Percentiles rank a stretch among this genome's conserved stretches.
These are phyloP conservation scores for Begonia loranthoides DNA, from an alignment of 306 rosid species.

Conservation along the genomic window DNA sequence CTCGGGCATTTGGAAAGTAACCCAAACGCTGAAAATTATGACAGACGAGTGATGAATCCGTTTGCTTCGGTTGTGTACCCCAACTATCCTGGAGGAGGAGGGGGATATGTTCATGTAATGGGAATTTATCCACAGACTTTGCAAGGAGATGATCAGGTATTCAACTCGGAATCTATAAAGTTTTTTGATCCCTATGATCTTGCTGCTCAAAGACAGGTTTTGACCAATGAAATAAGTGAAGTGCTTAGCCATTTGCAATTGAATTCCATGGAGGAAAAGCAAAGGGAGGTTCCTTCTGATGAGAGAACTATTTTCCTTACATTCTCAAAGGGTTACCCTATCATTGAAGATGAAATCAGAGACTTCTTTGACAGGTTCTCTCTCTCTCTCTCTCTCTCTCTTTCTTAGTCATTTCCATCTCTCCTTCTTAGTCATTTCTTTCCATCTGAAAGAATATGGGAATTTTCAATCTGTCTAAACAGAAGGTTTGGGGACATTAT, in stretches of 20 bases:
- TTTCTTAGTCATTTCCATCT: neutral
- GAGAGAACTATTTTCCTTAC: conserved; percentile 54
- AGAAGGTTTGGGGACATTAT: conserved; percentile 40
- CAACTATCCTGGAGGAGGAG: neutral
- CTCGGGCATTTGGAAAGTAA: too few species aligned
- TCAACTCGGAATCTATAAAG: neutral
- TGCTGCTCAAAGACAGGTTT: neutral
- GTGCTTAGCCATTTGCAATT: conserved; percentile 9
- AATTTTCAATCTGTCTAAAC: neutral
- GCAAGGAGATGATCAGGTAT: too few species aligned
- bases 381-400: neutral
- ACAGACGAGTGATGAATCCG: neutral
- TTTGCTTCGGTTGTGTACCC: neutral
- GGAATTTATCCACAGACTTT: neutral
- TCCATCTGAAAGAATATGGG: too few species aligned
- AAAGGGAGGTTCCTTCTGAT: conserved; percentile 9
- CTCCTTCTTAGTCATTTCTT: neutral
- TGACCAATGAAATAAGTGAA: conserved; percentile 11
- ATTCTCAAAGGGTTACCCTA: conserved; percentile 56
- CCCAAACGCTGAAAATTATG: neutral
- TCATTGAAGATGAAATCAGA: conserved; percentile 30
- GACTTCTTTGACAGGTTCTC: conserved; percentile 32
- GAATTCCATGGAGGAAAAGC: neutral
- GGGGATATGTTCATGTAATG: neutral
- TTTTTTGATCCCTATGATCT: neutral